Evolutionary conservation across 441 rosid species (phyloP).

Genomic region (Jatropha podagrica): DNA sequence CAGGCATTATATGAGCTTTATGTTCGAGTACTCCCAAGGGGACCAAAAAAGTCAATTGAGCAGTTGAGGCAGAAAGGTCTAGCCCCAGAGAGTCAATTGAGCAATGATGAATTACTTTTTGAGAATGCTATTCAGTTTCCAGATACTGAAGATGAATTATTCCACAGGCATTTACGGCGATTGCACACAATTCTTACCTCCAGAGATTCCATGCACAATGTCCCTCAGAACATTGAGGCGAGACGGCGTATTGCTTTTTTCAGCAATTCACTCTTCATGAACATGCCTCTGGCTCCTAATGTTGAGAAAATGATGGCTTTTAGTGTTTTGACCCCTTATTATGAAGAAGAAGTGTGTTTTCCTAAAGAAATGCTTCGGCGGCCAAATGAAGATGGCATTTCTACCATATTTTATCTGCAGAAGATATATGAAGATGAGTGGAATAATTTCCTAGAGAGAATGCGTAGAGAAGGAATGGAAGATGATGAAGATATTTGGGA

Average conservation of each 20-base stretch:
- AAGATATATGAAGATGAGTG: constrained; percentile 89
- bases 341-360: constrained; percentile 81
- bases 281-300: constrained; percentile 92
- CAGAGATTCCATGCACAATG: constrained; percentile 73
- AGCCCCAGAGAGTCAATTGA: constrained; percentile 49
- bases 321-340: constrained; percentile 88
- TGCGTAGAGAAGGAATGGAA: constrained; percentile 79
- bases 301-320: constrained; percentile 99
- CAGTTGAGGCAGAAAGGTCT: constrained; percentile 62
- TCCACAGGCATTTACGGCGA: constrained; percentile 76
- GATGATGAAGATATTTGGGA: constrained; percentile 67
- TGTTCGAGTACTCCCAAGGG: constrained; percentile 62
- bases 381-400: constrained; percentile 90
- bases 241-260: constrained; percentile 88
- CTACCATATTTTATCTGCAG: constrained; percentile 78
- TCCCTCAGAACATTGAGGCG: constrained; percentile 83
- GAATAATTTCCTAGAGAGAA: constrained; percentile 85
- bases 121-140: constrained; percentile 68
- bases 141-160: constrained; percentile 53
- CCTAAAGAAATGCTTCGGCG: constrained; percentile 68
- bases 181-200: constrained; percentile 82
- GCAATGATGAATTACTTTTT: constrained; percentile 54
- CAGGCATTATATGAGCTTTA: constrained; percentile 84
- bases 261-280: constrained; percentile 94
- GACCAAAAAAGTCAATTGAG: constrained; percentile 40